Evolutionary conservation across 2,329 filamentous ascomycete genomes (phyloP).

Genomic region (Scedosporium aurantiacum): DNA sequence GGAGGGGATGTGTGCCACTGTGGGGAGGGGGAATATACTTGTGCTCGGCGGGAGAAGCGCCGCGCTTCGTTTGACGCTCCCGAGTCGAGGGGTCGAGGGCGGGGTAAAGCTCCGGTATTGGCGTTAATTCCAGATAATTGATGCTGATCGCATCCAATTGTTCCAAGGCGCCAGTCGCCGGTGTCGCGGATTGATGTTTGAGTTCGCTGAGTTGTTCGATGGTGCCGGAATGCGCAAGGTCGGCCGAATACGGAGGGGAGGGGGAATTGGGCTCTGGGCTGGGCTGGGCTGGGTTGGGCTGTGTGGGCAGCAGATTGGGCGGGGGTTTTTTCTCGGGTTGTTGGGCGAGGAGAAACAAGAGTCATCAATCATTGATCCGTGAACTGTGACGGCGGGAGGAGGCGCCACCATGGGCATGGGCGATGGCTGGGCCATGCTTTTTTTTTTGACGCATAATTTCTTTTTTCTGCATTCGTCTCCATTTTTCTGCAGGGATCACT

Average conservation of each 20-base stretch:
- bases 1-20: conserved; percentile 4
- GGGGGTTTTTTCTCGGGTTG: background rate
- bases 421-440: background rate
- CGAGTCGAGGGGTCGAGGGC: background rate
- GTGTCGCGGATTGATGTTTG: conserved; percentile 4
- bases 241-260: conserved; percentile 7
- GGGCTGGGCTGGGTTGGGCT: background rate
- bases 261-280: conserved; percentile 1
- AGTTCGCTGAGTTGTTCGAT: conserved; percentile 5
- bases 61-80: conserved; percentile 3
- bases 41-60: conserved; percentile 9
- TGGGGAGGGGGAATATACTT: conserved; percentile 9
- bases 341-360: background rate
- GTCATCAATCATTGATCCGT: background rate
- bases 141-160: background rate
- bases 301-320: conserved; percentile 1
- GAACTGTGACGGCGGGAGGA: background rate
- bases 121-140: background rate
- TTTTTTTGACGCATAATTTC: background rate
- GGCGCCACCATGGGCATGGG: background rate
- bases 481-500: too few relatives aligned
- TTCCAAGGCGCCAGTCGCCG: conserved; percentile 1
- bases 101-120: background rate
- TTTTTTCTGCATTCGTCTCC: background rate
- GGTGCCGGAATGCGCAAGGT: conserved; percentile 3